Conservation (phyloP, 2,329 filamentous ascomycete genomes). For the Aspergillus unguis region DNA sequence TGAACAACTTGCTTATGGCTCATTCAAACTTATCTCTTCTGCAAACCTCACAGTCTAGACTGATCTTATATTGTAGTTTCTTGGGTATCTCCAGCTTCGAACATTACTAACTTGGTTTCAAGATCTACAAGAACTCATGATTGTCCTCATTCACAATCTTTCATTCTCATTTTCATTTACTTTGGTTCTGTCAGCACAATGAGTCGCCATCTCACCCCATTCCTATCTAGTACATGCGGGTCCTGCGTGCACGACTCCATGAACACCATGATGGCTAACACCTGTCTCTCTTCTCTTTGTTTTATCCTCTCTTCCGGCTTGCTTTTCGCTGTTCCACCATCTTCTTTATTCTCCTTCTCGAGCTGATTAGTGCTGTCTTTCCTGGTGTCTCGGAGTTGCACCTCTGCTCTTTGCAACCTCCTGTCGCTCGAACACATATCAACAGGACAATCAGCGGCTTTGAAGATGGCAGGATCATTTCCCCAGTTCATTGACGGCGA, state of each 20-base stretch:
- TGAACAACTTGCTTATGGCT: constrained; percentile 18
- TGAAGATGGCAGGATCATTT: constrained; percentile 20
- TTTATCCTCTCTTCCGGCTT: background rate
- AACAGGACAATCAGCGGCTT: background rate
- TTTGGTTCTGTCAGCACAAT: too few species aligned
- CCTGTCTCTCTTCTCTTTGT: background rate
- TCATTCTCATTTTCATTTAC: too few species aligned
- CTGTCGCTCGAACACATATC: background rate
- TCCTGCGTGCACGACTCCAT: too few species aligned
- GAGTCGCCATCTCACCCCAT: too few species aligned
- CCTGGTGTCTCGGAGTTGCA: constrained; percentile 4
- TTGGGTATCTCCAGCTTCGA: too few species aligned
- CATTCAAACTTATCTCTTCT: constrained; percentile 19
- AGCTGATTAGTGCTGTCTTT: background rate
- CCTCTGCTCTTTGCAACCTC: background rate
- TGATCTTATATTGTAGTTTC: background rate
- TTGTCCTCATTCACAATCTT: too few species aligned
- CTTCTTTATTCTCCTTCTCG: background rate
- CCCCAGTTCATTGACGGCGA: constrained; percentile 40
- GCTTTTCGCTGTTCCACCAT: background rate
- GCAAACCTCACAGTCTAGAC: background rate
- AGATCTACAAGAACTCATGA: too few species aligned
- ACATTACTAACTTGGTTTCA: too few species aligned
- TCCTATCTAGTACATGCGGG: too few species aligned
- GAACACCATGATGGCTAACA: too few species aligned